Conservation (phyloP, 2,329 filamentous ascomycete genomes). For the Arthrobotrys pseudoclavata region DNA sequence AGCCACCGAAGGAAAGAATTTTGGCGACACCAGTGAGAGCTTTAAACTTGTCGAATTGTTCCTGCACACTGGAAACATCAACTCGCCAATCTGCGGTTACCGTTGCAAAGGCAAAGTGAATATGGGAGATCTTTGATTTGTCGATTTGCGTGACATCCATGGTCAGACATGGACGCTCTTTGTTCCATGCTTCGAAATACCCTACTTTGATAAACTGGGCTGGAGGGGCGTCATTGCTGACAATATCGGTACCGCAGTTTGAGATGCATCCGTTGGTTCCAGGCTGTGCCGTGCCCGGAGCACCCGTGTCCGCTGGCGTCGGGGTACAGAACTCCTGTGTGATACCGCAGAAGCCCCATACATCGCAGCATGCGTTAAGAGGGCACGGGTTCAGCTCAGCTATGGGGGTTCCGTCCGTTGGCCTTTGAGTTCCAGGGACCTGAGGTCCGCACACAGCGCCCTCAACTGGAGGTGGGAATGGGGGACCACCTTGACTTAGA, state of each 20-base stretch:
- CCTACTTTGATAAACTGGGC: too few relatives aligned
- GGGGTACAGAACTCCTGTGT: conserved; percentile 68
- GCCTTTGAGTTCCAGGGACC: conserved; percentile 5
- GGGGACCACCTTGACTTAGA: conserved; percentile 66
- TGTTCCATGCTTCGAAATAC: conserved; percentile 66
- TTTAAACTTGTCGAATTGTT: background rate
- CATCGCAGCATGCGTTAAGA: conserved; percentile 68
- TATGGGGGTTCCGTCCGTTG: conserved; percentile 55
- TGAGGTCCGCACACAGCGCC: conserved; percentile 67
- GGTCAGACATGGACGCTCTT: conserved; percentile 64
- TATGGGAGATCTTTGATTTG: conserved; percentile 63
- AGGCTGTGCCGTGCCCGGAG: conserved; percentile 66
- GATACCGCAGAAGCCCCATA: conserved; percentile 69
- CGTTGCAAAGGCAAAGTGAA: conserved; percentile 67
- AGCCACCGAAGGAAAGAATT: conserved; percentile 68
- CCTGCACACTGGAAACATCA: background rate
- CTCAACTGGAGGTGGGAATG: conserved; percentile 66
- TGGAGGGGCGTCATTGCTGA: too few relatives aligned
- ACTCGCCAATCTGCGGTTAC: conserved; percentile 63
- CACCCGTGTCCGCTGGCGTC: conserved; percentile 64
- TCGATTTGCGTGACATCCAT: conserved; percentile 63
- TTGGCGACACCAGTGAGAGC: conserved; percentile 62
- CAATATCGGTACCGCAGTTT: conserved; percentile 67
- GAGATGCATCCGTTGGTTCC: conserved; percentile 67
- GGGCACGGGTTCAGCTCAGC: conserved; percentile 64